Base-by-base conservation (phyloP, 345 rosid species). In the Abelmoschus esculentus region DNA sequence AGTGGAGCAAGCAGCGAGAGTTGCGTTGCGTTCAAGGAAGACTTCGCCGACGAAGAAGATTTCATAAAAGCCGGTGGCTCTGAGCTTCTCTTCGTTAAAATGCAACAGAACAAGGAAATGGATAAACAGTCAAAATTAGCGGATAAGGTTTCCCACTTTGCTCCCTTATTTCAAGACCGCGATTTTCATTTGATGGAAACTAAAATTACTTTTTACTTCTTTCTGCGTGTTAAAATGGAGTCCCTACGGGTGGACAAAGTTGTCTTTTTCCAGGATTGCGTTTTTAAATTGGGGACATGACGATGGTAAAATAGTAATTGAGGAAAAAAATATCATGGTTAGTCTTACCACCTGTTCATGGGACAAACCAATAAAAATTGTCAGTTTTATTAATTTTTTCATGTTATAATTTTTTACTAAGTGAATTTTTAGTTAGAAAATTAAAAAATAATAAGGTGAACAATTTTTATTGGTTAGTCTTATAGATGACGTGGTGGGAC, bases 31-130 rank as follows among this genome's bases (percentile, higher is more conserved):
- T 84, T 87, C 72, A 79, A 85, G 36, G 89, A 87, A 62, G 85
- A 79, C 60, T 89, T 83, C 63, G 88, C 90, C 0, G 97, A 91
- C 76, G 87, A 86, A 67, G 97, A 91, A 74, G 99, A 89, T 78
- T 95, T 72, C 69, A 76, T 85, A 34, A 95, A 89, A 72, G 96
- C 91, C 64, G 97, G 99, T 47, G 99, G 97, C 34, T 91, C 96
- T 2, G 96, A 95, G 84, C 77, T 88, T 15, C 59, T 79, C 5
- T 87, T 87, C 46, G 96, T 95, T 44, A 80, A 84, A 89, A 89
- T 91, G 99, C 96, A 95, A 80, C 93, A 80, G 78, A 82, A 79
- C 4, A 95, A 95, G 74, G 67, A 72, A 73, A 95, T 95, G 96
- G 90, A 87, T 50, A 70, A 81, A 32, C 96, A 91, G 76, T 89